Conservation (phyloP, 768 basidiomycete species). For the Suillus weaverae region DNA sequence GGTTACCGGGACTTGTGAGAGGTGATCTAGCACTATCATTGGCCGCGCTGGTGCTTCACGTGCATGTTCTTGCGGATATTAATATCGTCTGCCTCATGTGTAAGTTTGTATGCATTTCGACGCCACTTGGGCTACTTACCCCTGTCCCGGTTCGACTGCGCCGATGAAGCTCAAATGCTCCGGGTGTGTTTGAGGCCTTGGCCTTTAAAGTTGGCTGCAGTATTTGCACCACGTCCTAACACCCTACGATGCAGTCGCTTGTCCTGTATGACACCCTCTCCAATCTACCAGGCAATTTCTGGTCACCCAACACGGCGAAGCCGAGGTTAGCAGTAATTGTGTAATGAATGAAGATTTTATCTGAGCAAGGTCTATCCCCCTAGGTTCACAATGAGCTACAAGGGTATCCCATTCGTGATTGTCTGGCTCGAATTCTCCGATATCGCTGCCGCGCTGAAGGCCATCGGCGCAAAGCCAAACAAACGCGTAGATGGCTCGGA, state of each 20-base stretch:
- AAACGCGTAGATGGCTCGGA: slow-evolving; percentile 18
- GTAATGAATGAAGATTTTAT: neutral
- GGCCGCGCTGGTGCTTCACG: neutral
- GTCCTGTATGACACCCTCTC: slow-evolving; percentile 39
- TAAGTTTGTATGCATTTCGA: neutral
- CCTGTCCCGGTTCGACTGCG: neutral
- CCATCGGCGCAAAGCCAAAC: slow-evolving; percentile 33
- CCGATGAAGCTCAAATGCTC: neutral
- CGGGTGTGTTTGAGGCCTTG: no score
- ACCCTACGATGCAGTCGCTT: slow-evolving; percentile 25
- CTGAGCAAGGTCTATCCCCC: neutral
- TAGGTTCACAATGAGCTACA: slow-evolving; percentile 34
- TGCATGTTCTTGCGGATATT: neutral
- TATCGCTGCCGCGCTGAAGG: slow-evolving; percentile 35
- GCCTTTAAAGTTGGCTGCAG: neutral
- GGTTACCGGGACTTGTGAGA: neutral
- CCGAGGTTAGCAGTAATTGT: slow-evolving; percentile 29
- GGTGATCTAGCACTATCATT: neutral
- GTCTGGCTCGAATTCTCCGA: slow-evolving; percentile 52
- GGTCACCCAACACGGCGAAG: slow-evolving; percentile 40
- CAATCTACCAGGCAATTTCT: slow-evolving; percentile 27
- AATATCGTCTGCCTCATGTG: neutral
- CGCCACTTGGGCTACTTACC: neutral
- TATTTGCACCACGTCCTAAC: neutral
- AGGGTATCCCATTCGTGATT: slow-evolving; percentile 42